Evolutionary conservation across 148 eudicot species (phyloP), one percentile per base, ranked within the genome.

Genomic region (Polygonum maritimum): DNA sequence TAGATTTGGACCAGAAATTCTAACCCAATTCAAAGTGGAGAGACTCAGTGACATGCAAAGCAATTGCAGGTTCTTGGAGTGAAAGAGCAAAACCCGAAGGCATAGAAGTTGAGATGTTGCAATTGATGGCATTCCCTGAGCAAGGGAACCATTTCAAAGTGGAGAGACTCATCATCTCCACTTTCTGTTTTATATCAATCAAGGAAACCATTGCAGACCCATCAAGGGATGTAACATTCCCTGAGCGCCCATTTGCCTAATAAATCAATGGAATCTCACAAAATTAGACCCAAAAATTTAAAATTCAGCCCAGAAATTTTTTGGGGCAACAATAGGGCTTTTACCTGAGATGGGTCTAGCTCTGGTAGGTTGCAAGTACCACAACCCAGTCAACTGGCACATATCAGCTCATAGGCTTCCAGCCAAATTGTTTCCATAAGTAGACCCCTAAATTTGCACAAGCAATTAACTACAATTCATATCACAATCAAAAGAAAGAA

Each of bases 61-160:
- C 98, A 94, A 84, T 92, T 92, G 83, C 98, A 94, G 54, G 95
- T 85, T 79, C 81, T 90, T 57, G 98, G 98, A 47, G 92, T 90
- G 74, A 94, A 94, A 48, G 98, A 84, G 74, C 96, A 94, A 80
- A 89, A 92, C 54, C 98, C 98, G 83, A 92, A 94, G 71, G 98
- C 97, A 80, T 92, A 85, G 81, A n/a, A n/a, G 92, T 92, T 71
- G 98, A 97, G n/a, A 94, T 94, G 79, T 94, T 92, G 93, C 98
- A 94, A 78, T 88, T 94, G 84, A 94, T 94, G 19, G 98, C 95
- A 84, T 94, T 91, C 77, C 98, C n/a, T n/a, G n/a, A 94, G 80
- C 98, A 94, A 79, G 98, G 93, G 15, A 97, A 89, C 75, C 84
- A 89, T n/a, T n/a, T n/a, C n/a, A n/a, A n/a, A n/a, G n/a, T n/a